Evolutionary conservation across 306 rosid species (phyloP).

Genomic region (Castanea sativa): DNA sequence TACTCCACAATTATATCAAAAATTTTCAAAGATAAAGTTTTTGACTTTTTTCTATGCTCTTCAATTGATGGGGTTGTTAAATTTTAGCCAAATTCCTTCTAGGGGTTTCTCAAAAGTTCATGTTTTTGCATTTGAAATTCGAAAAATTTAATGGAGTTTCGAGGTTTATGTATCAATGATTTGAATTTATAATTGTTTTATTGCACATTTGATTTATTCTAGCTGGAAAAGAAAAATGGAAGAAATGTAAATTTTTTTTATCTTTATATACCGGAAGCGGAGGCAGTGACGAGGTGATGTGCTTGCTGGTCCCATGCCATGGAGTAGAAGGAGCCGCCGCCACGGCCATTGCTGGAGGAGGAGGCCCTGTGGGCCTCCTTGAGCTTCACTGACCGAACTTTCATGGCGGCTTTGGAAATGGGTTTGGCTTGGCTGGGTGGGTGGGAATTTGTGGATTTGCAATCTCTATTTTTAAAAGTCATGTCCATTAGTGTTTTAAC

Average conservation of each 20-base stretch:
- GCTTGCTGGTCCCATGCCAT: constrained; percentile 84
- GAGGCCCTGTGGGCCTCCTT: constrained; percentile 64
- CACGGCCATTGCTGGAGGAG: constrained; percentile 28
- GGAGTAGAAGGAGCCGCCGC: constrained; percentile 65
- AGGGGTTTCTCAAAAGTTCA: not conserved
- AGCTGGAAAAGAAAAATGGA: not conserved
- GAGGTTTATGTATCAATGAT: not conserved
- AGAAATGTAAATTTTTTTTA: not conserved
- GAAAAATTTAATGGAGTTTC: constrained; percentile 4
- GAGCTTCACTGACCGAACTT: constrained; percentile 77
- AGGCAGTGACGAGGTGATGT: constrained; percentile 66
- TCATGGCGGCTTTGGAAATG: constrained; percentile 43
- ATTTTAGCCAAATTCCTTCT: not conserved
- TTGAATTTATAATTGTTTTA: not conserved
- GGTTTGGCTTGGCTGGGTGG: not conserved
- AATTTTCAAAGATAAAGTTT: not conserved
- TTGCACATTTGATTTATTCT: not conserved
- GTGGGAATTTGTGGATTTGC: not conserved
- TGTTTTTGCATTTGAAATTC: constrained; percentile 5
- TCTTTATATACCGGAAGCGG: constrained; percentile 39
- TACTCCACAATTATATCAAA: not conserved
- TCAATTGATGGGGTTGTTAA: not conserved
- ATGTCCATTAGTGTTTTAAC: too few relatives aligned
- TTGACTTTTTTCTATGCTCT: not conserved
- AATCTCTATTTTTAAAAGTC: too few relatives aligned